Conservation (phyloP, 1,139 yeast species). For the Yamadazyma spencermartinsiae region DNA sequence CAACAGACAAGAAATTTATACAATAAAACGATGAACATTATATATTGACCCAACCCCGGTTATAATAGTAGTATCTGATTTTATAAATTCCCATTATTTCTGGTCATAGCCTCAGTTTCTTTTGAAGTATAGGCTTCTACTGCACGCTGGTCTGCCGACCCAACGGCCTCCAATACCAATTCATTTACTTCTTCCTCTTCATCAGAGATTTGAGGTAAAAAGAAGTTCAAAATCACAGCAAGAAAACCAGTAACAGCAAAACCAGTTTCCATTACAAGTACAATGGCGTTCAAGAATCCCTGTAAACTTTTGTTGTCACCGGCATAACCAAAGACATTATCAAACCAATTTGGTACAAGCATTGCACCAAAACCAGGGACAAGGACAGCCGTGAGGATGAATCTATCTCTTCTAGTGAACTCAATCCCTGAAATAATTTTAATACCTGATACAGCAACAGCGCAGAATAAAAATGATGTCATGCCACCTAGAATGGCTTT, state of each 20-base stretch:
- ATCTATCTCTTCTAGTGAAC: constrained; percentile 82
- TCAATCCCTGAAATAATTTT: constrained; percentile 70
- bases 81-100: too few species aligned
- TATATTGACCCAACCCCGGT: too few species aligned
- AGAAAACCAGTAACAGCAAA: constrained; percentile 78
- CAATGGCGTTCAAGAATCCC: constrained; percentile 77
- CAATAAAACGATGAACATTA: too few species aligned
- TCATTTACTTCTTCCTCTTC: constrained; percentile 52
- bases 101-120: constrained; percentile 22
- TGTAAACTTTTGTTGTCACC: constrained; percentile 61
- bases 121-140: constrained; percentile 33
- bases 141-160: constrained; percentile 40
- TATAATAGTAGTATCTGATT: too few species aligned
- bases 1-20: too few species aligned
- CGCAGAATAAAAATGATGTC: constrained; percentile 81
- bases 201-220: constrained; percentile 68
- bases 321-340: constrained; percentile 64
- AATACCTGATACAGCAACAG: constrained; percentile 84
- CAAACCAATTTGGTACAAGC: constrained; percentile 74
- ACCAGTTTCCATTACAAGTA: constrained; percentile 79
- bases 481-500: constrained; percentile 83
- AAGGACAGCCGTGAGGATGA: constrained; percentile 56
- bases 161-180: constrained; percentile 42
- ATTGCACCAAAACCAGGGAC: constrained; percentile 77
- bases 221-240: constrained; percentile 66